Conservation (phyloP, 2,329 filamentous ascomycete genomes). For the Nothophoma quercina region DNA sequence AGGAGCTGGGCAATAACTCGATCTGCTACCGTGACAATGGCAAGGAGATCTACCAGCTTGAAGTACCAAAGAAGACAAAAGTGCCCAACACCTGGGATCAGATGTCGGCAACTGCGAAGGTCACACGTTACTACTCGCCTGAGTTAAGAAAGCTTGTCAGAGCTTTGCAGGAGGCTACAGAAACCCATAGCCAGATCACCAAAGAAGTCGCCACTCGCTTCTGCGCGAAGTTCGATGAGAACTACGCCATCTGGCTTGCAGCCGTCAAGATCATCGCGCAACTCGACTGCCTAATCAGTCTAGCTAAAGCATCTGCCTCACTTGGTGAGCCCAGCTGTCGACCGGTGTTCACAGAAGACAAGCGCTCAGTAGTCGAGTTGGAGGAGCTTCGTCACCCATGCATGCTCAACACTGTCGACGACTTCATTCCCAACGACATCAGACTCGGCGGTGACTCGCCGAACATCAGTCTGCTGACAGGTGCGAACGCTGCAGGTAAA, state of each 20-base stretch:
- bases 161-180: constrained; percentile 89
- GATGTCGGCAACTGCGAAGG: constrained; percentile 90
- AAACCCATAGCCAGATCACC: constrained; percentile 89
- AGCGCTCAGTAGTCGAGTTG: constrained; percentile 89
- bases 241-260: constrained; percentile 84
- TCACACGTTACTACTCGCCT: constrained; percentile 93
- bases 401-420: constrained; percentile 85
- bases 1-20: constrained; percentile 75
- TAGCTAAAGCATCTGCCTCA: constrained; percentile 85
- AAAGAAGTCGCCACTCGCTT: constrained; percentile 86
- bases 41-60: constrained; percentile 96
- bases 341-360: constrained; percentile 83
- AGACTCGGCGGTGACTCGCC: constrained; percentile 79
- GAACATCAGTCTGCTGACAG: constrained; percentile 91
- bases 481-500: constrained; percentile 96
- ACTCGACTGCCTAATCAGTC: constrained; percentile 91
- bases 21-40: constrained; percentile 73
- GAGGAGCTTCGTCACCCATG: constrained; percentile 93
- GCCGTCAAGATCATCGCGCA: constrained; percentile 91
- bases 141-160: constrained; percentile 84
- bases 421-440: constrained; percentile 97
- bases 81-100: constrained; percentile 91
- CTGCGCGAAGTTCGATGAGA: constrained; percentile 84
- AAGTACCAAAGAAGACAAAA: constrained; percentile 85
- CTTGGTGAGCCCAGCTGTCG: constrained; percentile 88